These are phyloP conservation scores for Cryptococcus sp. DNA, from an alignment of 1,284 basidiomycete species.

Conservation along the genomic window DNA sequence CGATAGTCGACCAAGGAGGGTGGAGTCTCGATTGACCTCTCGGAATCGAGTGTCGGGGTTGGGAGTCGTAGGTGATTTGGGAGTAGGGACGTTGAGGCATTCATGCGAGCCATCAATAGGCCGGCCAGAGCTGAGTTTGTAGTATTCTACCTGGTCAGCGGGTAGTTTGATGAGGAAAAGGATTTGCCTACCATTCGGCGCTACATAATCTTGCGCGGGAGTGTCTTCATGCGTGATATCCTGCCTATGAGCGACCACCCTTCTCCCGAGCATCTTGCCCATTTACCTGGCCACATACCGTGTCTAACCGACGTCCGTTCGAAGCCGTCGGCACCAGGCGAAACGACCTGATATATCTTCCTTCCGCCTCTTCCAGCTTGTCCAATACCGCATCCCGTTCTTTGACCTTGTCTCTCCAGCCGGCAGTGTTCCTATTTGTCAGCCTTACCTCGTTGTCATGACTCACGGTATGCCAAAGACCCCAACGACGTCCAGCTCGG, in stretches of 20 bases:
- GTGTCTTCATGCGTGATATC: no score
- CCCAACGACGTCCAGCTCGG: slow-evolving; percentile 64
- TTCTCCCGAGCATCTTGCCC: background rate
- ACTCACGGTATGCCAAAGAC: slow-evolving; percentile 67
- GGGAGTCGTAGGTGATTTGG: background rate
- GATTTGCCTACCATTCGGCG: slow-evolving; percentile 1
- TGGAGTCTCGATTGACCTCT: slow-evolving; percentile 61
- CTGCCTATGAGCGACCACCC: no score
- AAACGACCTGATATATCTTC: slow-evolving; percentile 69
- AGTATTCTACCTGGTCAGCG: background rate
- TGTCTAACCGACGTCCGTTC: background rate
- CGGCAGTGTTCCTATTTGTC: slow-evolving; percentile 57
- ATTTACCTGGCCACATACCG: background rate
- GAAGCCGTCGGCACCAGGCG: slow-evolving; percentile 13
- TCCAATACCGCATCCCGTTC: slow-evolving; percentile 67
- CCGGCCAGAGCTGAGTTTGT: slow-evolving; percentile 5
- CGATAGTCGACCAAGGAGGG: slow-evolving; percentile 69
- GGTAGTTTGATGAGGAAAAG: background rate
- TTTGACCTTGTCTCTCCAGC: slow-evolving; percentile 60
- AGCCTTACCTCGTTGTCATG: background rate
- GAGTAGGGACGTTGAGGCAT: slow-evolving; percentile 1
- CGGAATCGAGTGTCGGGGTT: slow-evolving; percentile 61
- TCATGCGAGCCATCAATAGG: slow-evolving; percentile 1
- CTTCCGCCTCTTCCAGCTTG: slow-evolving; percentile 69
- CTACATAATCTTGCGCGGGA: slow-evolving; percentile 1